Evolutionary conservation across 441 rosid genomes (phyloP), one percentile per base, ranked within the genome.

Genomic region (Pelargonium australe): DNA sequence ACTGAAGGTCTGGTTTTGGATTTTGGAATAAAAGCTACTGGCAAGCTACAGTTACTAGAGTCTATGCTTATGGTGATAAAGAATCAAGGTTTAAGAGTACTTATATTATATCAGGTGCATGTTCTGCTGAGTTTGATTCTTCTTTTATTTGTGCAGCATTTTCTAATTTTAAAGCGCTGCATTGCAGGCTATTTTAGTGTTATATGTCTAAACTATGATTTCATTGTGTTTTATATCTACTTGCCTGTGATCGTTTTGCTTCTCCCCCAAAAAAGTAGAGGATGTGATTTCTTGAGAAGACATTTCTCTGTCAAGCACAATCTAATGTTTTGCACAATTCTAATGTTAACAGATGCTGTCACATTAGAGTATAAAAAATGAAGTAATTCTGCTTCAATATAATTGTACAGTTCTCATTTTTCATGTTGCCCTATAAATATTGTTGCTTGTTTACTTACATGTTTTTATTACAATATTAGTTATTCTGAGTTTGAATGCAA

Each of bases 51-150:
- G 68, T 84, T 90, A 72, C 91, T 95, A 67, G 90, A 89, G 67
- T 80, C 77, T 40, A 81, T 95, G 91, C 97, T 95, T 68, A 70
- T 53, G 51, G 90, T 83, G 76, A 76, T 87, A 70, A 86, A 83
- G 77, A 79, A 72, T 28, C 87, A 41, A 68, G 83, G 85, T 77
- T 75, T 83, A 55, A 89, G 82, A 85, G 97, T 85, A 62, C 82
- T 95, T 64, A 68, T 95, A 78, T 84, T 92, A 77, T 92, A 89
- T 81, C 97, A 95, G 98, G 99, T 91, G 79, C 78, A 71, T 70
- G 41, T 70, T 74, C 66, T 68, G 37, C 61, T 66, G 69, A 47
- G 37, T 67, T 71, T 69, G 44, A 40, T 69, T 51, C 16, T 37
- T 57, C 23, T n/a, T 4, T 62, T 14, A 23, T 51, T 66, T 25